phyloP scores from a whole-genome alignment of 805 yeast species.

The Candida berthetii region DNA sequence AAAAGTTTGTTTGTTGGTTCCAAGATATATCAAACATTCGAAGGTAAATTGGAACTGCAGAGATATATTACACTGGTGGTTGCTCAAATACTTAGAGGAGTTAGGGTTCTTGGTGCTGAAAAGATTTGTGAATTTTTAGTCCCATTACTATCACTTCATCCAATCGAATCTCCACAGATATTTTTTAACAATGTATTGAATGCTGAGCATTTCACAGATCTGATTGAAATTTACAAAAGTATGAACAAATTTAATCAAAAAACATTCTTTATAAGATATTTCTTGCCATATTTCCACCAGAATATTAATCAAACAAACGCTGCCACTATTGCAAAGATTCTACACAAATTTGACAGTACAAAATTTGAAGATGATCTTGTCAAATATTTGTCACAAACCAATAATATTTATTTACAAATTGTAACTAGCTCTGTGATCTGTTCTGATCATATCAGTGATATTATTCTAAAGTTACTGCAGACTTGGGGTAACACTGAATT shows the following conservation, averaged over 20 bases:
- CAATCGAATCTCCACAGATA: slow-evolving; percentile 12
- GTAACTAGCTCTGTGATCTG: slow-evolving; percentile 2
- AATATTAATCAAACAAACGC: slow-evolving; percentile 4
- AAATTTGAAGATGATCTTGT: slow-evolving; percentile 6
- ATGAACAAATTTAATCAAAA: slow-evolving; percentile 13
- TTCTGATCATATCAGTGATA: slow-evolving; percentile 3
- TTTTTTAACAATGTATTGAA: slow-evolving; percentile 12
- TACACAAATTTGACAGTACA: slow-evolving; percentile 3
- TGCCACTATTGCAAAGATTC: slow-evolving; percentile 6
- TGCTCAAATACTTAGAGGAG: slow-evolving; percentile 11
- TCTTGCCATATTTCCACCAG: slow-evolving; percentile 12
- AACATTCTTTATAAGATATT: slow-evolving; percentile 8
- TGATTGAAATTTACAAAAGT: background rate
- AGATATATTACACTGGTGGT: slow-evolving; percentile 8
- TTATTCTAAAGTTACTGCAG: slow-evolving; percentile 7
- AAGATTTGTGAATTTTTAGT: slow-evolving; percentile 8
- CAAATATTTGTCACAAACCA: slow-evolving; percentile 2
- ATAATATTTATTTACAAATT: slow-evolving; percentile 8
- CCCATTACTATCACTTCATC: slow-evolving; percentile 16
- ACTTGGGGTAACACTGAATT: slow-evolving; percentile 31
- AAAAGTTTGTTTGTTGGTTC: slow-evolving; percentile 19
- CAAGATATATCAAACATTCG: slow-evolving; percentile 15
- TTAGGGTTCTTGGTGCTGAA: slow-evolving; percentile 1
- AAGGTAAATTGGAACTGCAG: slow-evolving; percentile 13
- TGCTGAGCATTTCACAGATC: slow-evolving; percentile 1